These are phyloP conservation scores for Aspergillus tamarii DNA, from an alignment of 2,329 filamentous ascomycete species.

Conservation along the genomic window DNA sequence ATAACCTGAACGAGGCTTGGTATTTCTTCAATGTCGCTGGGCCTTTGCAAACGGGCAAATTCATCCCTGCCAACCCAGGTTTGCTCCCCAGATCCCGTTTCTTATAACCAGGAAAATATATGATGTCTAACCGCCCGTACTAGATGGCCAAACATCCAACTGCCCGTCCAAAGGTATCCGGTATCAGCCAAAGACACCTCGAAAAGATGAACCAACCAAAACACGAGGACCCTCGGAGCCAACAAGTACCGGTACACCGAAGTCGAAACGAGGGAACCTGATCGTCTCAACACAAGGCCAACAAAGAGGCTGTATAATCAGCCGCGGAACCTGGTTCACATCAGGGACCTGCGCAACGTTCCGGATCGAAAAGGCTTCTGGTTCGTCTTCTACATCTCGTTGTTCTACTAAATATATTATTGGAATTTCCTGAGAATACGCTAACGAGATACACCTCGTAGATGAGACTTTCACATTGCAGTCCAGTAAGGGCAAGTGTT, in stretches of 20 bases:
- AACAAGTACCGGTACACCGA: slow-evolving; percentile 44
- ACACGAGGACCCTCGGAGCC: slow-evolving; percentile 35
- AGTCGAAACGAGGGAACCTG: slow-evolving; percentile 63
- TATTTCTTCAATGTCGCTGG: slow-evolving; percentile 66
- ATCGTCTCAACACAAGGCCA: slow-evolving; percentile 51
- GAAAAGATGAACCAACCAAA: slow-evolving; percentile 41
- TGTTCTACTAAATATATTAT: background rate
- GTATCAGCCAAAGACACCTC: slow-evolving; percentile 63
- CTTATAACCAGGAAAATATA: background rate
- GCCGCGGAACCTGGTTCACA: slow-evolving; percentile 68
- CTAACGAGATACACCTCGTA: slow-evolving; percentile 9
- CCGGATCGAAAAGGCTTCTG: slow-evolving; percentile 30
- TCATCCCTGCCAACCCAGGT: slow-evolving; percentile 40
- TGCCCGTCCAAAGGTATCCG: slow-evolving; percentile 66
- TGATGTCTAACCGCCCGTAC: background rate
- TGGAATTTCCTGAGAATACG: background rate
- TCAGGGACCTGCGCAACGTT: slow-evolving; percentile 69
- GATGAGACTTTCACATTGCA: slow-evolving; percentile 55
- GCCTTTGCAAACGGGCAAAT: slow-evolving; percentile 40
- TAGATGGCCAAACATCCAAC: slow-evolving; percentile 61
- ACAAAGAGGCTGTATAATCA: slow-evolving; percentile 66
- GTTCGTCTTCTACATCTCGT: slow-evolving; percentile 24
- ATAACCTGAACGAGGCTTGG: slow-evolving; percentile 59
- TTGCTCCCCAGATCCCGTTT: slow-evolving; percentile 7
- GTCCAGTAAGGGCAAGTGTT: slow-evolving; percentile 63